A percentile compares a stretch with the other conserved stretches of the same genome.
These are phyloP conservation scores for Paracorniculantispora psalliotae DNA, from an alignment of 2,329 filamentous ascomycete species.

Conservation along the genomic window DNA sequence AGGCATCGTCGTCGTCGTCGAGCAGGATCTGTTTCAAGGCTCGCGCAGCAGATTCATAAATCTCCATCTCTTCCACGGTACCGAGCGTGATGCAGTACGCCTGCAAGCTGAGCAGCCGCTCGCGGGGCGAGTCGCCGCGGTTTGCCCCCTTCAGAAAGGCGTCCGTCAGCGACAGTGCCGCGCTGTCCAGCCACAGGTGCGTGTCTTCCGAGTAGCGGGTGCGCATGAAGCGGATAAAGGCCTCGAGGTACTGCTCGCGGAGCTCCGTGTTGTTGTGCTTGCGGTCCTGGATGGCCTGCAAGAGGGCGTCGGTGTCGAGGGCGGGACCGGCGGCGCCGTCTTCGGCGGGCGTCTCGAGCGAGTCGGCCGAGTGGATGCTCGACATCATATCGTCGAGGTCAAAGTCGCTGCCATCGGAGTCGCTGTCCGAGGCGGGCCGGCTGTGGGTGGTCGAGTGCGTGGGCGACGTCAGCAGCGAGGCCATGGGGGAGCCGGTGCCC, in stretches of 20 bases:
- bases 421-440: conserved; percentile 56
- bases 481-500: conserved; percentile 46
- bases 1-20: conserved; percentile 59
- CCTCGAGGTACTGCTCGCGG: conserved; percentile 47
- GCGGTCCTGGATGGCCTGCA: conserved; percentile 66
- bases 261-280: conserved; percentile 72
- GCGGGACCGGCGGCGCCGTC: conserved; percentile 39
- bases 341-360: conserved; percentile 49
- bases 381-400: conserved; percentile 40
- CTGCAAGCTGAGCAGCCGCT: conserved; percentile 65
- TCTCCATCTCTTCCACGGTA: conserved; percentile 53
- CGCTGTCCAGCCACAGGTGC: conserved; percentile 49
- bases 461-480: conserved; percentile 54
- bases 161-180: conserved; percentile 51
- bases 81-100: conserved; percentile 67
- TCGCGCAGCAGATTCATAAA: conserved; percentile 26
- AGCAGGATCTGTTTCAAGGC: conserved; percentile 31
- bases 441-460: conserved; percentile 55
- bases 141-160: conserved; percentile 68
- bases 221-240: conserved; percentile 50
- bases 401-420: conserved; percentile 40
- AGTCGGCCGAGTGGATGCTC: conserved; percentile 37
- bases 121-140: conserved; percentile 60
- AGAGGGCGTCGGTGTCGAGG: conserved; percentile 58
- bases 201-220: conserved; percentile 28